These are phyloP conservation scores for Volutella citrinella DNA, from an alignment of 2,329 filamentous ascomycete species.

Conservation along the genomic window DNA sequence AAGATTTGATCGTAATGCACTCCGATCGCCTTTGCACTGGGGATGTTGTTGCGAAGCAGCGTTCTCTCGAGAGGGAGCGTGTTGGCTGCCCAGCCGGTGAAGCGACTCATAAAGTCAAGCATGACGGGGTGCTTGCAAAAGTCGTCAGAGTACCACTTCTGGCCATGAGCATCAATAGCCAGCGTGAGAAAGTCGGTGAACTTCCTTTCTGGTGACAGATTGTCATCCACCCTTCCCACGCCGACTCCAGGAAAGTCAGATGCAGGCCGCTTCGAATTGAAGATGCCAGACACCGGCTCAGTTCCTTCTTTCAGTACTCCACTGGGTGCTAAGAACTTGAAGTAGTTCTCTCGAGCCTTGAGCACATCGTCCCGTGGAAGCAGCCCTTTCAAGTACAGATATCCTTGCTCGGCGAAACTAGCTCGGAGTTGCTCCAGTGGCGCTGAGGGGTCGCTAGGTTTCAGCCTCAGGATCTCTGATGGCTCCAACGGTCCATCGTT, in stretches of 20 bases:
- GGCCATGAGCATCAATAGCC: conserved; percentile 51
- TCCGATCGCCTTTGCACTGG: conserved; percentile 54
- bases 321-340: conserved; percentile 49
- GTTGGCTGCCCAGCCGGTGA: conserved; percentile 52
- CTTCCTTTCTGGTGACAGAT: conserved; percentile 34
- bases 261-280: conserved; percentile 24
- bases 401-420: conserved; percentile 41
- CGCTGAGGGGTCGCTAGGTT: conserved; percentile 38
- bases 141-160: conserved; percentile 43
- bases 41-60: conserved; percentile 54
- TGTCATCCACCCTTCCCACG: conserved; percentile 45
- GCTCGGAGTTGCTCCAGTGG: conserved; percentile 46
- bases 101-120: conserved; percentile 44
- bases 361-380: conserved; percentile 52
- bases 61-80: conserved; percentile 42
- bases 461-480: conserved; percentile 40
- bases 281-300: conserved; percentile 50
- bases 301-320: conserved; percentile 54
- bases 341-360: conserved; percentile 49
- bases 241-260: conserved; percentile 38
- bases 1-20: conserved; percentile 63
- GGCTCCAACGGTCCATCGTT: conserved; percentile 39
- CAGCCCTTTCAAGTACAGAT: conserved; percentile 53
- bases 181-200: conserved; percentile 28
- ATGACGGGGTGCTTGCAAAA: conserved; percentile 53